phyloP scores from a whole-genome alignment of 306 rosid species.

The Lathyrus aphaca region DNA sequence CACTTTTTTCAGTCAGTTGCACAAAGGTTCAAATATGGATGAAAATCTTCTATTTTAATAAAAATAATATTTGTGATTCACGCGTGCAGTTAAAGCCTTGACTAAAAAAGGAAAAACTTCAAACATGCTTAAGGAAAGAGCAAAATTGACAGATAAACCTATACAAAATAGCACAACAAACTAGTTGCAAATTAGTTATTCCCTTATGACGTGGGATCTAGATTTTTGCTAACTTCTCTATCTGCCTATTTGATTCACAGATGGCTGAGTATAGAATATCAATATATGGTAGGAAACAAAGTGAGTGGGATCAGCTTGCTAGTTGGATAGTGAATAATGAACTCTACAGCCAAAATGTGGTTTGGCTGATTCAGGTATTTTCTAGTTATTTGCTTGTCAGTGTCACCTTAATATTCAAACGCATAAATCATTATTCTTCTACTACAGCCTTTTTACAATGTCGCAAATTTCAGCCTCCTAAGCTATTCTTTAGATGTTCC shows the following conservation, averaged over 20 bases:
- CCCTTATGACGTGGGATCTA: slow-evolving; percentile 27
- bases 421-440: neutral
- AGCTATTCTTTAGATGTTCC: slow-evolving; percentile 17
- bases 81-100: neutral
- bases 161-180: neutral
- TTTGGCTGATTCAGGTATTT: slow-evolving; percentile 96
- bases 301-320: slow-evolving; percentile 99
- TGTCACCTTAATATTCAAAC: slow-evolving; percentile 1
- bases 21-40: neutral
- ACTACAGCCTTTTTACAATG: neutral
- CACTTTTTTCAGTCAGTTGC: too few species aligned
- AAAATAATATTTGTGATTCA: too few species aligned
- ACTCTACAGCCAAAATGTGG: slow-evolving; percentile 86
- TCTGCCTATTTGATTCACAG: slow-evolving; percentile 50
- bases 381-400: neutral
- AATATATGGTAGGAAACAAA: slow-evolving; percentile 97
- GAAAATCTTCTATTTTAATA: too few species aligned
- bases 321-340: slow-evolving; percentile 99
- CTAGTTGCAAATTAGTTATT: slow-evolving; percentile 6
- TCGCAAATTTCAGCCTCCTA: slow-evolving; percentile 21
- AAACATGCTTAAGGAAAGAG: neutral
- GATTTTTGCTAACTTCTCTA: slow-evolving; percentile 19
- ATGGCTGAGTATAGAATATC: slow-evolving; percentile 98
- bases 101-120: too few species aligned
- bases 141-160: neutral